These are phyloP conservation scores for Staphylotrichum tortipilum DNA, from an alignment of 495 filamentous ascomycete species.

Conservation along the genomic window DNA sequence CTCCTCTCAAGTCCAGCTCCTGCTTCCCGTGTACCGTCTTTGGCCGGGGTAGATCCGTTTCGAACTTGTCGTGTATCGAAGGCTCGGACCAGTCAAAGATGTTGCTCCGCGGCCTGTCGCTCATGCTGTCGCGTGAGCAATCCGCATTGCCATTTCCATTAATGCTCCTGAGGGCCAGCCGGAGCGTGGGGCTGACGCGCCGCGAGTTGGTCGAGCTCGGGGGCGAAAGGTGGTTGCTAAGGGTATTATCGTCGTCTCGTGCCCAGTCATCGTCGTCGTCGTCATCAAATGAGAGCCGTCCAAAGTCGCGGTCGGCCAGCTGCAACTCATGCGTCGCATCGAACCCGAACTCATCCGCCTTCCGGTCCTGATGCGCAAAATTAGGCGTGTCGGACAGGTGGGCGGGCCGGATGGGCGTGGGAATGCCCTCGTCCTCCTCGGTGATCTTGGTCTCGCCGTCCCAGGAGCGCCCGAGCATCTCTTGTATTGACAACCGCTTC, in stretches of 20 bases:
- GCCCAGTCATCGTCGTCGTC: slow-evolving; percentile 59
- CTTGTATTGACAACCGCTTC: slow-evolving; percentile 51
- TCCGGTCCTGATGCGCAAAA: slow-evolving; percentile 7
- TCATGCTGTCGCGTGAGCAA: slow-evolving; percentile 23
- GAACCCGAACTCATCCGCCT: slow-evolving; percentile 13
- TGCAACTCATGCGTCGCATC: slow-evolving; percentile 12
- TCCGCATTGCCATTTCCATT: slow-evolving; percentile 32
- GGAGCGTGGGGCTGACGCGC: slow-evolving; percentile 37
- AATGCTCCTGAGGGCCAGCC: slow-evolving; percentile 34
- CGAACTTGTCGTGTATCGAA: slow-evolving; percentile 45
- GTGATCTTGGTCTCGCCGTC: slow-evolving; percentile 49
- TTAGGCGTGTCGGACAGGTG: slow-evolving; percentile 18
- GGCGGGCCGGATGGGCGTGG: slow-evolving; percentile 45
- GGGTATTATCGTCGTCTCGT: slow-evolving; percentile 44
- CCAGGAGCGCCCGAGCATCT: slow-evolving; percentile 39
- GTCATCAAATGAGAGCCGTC: slow-evolving; percentile 46
- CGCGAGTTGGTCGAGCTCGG: slow-evolving; percentile 43
- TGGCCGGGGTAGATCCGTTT: slow-evolving; percentile 54
- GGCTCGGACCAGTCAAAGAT: slow-evolving; percentile 88
- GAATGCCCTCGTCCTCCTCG: slow-evolving; percentile 55
- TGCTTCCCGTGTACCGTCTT: slow-evolving; percentile 91
- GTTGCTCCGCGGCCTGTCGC: slow-evolving; percentile 47
- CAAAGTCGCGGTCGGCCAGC: slow-evolving; percentile 29
- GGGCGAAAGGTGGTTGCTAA: slow-evolving; percentile 46
- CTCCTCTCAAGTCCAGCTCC: slow-evolving; percentile 59